Evolutionary conservation across 768 basidiomycete genomes (phyloP), one percentile per base, ranked within the genome.

Genomic region (Rhodotorula sphaerocarpa): DNA sequence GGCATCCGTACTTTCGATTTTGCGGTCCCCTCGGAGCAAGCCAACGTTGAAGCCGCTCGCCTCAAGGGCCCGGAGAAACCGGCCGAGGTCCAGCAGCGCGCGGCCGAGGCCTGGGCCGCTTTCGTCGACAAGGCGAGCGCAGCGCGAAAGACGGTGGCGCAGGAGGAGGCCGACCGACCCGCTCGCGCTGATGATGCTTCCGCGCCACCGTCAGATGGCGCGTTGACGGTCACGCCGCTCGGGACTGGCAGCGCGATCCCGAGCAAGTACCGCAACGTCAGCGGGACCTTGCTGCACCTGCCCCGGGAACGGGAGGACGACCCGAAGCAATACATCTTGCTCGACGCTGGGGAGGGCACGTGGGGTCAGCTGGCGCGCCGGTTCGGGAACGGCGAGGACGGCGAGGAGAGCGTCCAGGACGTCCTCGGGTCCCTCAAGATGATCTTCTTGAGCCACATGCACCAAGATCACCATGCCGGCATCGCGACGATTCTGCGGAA

Each of bases 391-490:
- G 50, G 43, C 3, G 50, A 55, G 36, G 9, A 21, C 23, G 25
- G 51, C 14, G 60, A 65, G 33, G 58, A 70, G 15, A 70, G 63
- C 27, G 56, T 70, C 47, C 33, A 53, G 33, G 50, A 67, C 30
- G 78, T 85, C 20, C 77, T 91, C 55, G 77, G 83, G n/a, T 78
- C 86, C 53, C 74, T 91, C 18, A 85, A 82, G 70, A 84, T 87
- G 72, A 80, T 97, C 42, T 95, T 85, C 74, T 79, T 93, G 63
- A 90, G 87, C 64, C 93, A 97, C 73, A 81, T 86, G 69, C 93
- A 95, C 71, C 92, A 81, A 1, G 93, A 96, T 72, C 93, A 96
- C 74, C 92, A 95, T 72, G 80, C 86, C 44, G 92, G 93, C 12
- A 74, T 92, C 39, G 80, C 84, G 0, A 82, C 83, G 61, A 76